Percentiles rank a stretch among this genome's conserved stretches.
Evolutionary conservation across 2,329 filamentous ascomycete genomes (phyloP).

Genomic region (Gliomastix tumulicola): DNA sequence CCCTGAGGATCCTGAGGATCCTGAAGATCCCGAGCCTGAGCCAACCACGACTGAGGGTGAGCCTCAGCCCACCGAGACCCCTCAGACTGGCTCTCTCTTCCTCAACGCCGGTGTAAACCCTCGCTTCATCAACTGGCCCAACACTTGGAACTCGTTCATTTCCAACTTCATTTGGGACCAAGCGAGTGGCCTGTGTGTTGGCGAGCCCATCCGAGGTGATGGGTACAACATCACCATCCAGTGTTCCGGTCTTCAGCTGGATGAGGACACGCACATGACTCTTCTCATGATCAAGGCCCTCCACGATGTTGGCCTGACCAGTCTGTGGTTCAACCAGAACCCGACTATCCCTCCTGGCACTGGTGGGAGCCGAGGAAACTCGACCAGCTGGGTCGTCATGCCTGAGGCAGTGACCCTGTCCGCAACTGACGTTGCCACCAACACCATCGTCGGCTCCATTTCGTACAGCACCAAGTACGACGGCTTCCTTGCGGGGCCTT

Average conservation of each 20-base stretch:
- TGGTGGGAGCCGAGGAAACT: slow-evolving; percentile 12
- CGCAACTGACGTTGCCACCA: slow-evolving; percentile 21
- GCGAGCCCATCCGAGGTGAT: slow-evolving; percentile 20
- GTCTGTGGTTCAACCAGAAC: slow-evolving; percentile 31
- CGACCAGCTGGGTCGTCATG: slow-evolving; percentile 28
- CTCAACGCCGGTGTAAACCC: slow-evolving; percentile 24
- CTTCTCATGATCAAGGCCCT: slow-evolving; percentile 30
- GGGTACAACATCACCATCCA: slow-evolving; percentile 27
- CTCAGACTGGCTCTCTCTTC: slow-evolving; percentile 19
- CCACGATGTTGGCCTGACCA: slow-evolving; percentile 26
- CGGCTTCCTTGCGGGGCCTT: slow-evolving; percentile 25
- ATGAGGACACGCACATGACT: slow-evolving; percentile 30
- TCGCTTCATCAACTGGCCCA: slow-evolving; percentile 30
- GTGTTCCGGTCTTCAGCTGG: slow-evolving; percentile 26
- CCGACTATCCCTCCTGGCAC: slow-evolving; percentile 23
- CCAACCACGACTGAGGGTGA: slow-evolving; percentile 15
- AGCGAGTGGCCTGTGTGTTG: slow-evolving; percentile 23
- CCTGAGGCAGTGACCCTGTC: slow-evolving; percentile 26
- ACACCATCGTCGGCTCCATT: slow-evolving; percentile 23
- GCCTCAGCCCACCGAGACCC: slow-evolving; percentile 19
- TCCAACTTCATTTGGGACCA: slow-evolving; percentile 32
- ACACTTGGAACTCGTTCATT: slow-evolving; percentile 28
- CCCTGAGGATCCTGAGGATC: no score
- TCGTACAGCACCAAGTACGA: slow-evolving; percentile 29
- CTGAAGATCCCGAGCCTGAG: no score